phyloP scores from a whole-genome alignment of 495 filamentous ascomycete species.

The Xylaria longipes region DNA sequence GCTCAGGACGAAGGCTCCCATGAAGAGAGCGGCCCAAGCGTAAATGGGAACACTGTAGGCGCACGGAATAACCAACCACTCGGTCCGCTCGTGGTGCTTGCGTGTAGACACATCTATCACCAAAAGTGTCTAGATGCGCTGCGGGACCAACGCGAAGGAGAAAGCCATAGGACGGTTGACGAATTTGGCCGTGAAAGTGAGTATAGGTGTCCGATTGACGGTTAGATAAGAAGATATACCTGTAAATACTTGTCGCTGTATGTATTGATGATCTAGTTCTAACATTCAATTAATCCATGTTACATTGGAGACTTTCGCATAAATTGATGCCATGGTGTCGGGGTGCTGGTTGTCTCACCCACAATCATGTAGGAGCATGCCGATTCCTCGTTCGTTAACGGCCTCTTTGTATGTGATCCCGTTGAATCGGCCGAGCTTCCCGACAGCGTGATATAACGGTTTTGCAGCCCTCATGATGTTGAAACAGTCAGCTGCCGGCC shows the following conservation, averaged over 20 bases:
- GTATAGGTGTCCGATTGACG: constrained; percentile 64
- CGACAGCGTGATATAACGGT: too few relatives aligned
- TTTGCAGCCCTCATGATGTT: too few relatives aligned
- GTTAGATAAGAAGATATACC: constrained; percentile 38
- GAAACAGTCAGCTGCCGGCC: background rate
- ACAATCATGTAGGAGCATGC: too few relatives aligned
- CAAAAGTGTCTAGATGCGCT: constrained; percentile 63
- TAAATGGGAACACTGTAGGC: constrained; percentile 27
- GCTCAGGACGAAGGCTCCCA: constrained; percentile 22
- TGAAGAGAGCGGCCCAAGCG: constrained; percentile 9
- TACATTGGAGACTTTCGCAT: background rate
- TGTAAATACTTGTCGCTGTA: constrained; percentile 11
- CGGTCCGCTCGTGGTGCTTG: constrained; percentile 62
- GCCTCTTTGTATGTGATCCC: too few relatives aligned
- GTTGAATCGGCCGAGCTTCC: too few relatives aligned
- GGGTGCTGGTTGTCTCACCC: too few relatives aligned
- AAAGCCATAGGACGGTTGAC: constrained; percentile 40
- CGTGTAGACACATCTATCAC: constrained; percentile 69
- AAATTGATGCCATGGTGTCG: background rate
- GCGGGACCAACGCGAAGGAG: constrained; percentile 45
- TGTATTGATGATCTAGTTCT: constrained; percentile 15
- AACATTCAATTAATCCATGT: constrained; percentile 10
- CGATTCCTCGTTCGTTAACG: too few relatives aligned
- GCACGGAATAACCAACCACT: constrained; percentile 41
- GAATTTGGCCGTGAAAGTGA: constrained; percentile 49